Evolutionary conservation across 2,329 filamentous ascomycete genomes (phyloP), one percentile per base, ranked within the genome.

Genomic region (Phaeophleospora eucalypticola): DNA sequence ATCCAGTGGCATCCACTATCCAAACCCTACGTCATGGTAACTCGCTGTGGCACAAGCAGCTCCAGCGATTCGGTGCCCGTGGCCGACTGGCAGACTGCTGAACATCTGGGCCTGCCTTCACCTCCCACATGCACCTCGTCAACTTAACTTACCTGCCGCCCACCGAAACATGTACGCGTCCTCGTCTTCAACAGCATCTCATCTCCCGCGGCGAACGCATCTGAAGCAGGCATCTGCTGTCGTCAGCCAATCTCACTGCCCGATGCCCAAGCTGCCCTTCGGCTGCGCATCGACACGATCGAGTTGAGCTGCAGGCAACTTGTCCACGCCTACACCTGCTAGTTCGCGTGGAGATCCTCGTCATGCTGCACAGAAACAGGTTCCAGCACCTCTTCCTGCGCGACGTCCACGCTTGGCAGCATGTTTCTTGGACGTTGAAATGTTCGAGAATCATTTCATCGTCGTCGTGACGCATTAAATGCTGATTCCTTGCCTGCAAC

Each of bases 331-430:
- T 4, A 19, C 16, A 16, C 18, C 15, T 39, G 37, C 37, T 21
- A 39, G 37, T 19, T 39, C 37, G 37, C 37, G 37, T 39, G 37
- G 37, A 24, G 18, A 39, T 21, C 7, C 18, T 24, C 37, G 37
- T 39, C 37, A 39, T 24, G 36, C 4, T 19, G 36, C 17, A 29
- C 24, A 29, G 24, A 29, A 29, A 29, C 24, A 29, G 24, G 24
- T 29, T 29, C 24, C 24, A 29, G 24, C 24, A 29, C 12, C 24
- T 12, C 12, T 12, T 29, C 12, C 24, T 29, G n/a, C n/a, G n/a
- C 24, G 24, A 6, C 24, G 7, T 29, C 24, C 24, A 29, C 24
- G 7, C 24, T 29, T 29, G 24, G 24, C 24, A 29, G 7, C 24
- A 29, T 29, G 7, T 29, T 6, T 12, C 24, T 29, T 29, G 24